These are phyloP conservation scores for Pseudocercospora cruenta DNA, from an alignment of 2,329 filamentous ascomycete genomes.

Conservation along the genomic window DNA sequence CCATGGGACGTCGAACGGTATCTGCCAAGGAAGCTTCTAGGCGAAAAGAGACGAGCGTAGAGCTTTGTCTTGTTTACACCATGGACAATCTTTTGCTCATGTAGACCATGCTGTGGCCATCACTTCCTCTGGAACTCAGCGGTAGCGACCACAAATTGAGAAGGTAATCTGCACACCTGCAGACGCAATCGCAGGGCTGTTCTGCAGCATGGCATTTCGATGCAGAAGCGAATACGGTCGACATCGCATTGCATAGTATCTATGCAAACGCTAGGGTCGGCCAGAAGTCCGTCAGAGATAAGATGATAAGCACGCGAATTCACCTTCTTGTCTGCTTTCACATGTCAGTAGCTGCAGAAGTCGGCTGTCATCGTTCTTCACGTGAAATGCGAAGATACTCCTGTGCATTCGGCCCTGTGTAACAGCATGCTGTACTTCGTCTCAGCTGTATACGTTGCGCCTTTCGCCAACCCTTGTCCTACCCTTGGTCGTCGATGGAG, in stretches of 20 bases:
- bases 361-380: no score
- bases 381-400: background rate
- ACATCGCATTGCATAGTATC: background rate
- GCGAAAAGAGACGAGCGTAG: background rate
- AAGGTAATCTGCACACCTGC: conserved; percentile 3
- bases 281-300: background rate
- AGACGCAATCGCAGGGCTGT: background rate
- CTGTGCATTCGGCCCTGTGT: background rate
- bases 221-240: background rate
- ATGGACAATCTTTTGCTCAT: background rate
- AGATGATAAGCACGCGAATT: background rate
- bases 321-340: background rate
- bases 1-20: background rate
- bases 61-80: background rate
- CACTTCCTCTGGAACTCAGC: background rate
- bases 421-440: background rate
- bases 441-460: background rate
- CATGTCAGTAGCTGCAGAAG: background rate
- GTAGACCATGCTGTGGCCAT: background rate
- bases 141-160: background rate
- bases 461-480: background rate
- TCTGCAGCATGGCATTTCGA: background rate
- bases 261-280: background rate
- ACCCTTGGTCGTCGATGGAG: background rate
- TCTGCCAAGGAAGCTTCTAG: background rate